A percentile compares a stretch with the other conserved stretches of the same genome.
Conservation (phyloP, 208 protist species). For the Trypanosomatidae sp. region DNA sequence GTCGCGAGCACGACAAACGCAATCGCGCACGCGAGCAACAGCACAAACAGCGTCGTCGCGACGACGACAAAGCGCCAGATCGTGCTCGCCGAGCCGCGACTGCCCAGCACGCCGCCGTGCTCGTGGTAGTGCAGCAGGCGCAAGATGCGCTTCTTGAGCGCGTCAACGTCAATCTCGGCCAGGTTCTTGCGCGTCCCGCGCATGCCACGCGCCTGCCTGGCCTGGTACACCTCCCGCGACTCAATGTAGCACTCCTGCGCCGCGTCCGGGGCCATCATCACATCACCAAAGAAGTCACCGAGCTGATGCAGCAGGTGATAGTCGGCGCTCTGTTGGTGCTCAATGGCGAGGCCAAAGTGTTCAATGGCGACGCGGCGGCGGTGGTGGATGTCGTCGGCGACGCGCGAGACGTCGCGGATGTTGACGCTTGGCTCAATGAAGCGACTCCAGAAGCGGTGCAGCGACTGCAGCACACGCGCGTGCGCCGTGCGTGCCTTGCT, state of each 20-base stretch:
- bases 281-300: constrained; percentile 12
- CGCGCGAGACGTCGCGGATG: constrained; percentile 7
- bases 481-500: constrained; percentile 7
- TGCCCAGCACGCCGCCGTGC: not conserved
- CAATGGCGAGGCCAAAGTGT: constrained; percentile 7
- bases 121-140: constrained; percentile 2
- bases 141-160: constrained; percentile 4
- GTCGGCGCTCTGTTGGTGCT: constrained; percentile 6
- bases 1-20: not conserved
- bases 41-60: not conserved
- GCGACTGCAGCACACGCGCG: not conserved
- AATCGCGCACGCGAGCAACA: not conserved
- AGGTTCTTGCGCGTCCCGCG: constrained; percentile 6
- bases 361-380: constrained; percentile 4
- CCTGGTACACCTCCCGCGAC: constrained; percentile 5
- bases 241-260: constrained; percentile 12
- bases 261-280: constrained; percentile 11
- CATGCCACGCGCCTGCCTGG: constrained; percentile 8
- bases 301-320: constrained; percentile 5
- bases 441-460: constrained; percentile 8
- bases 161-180: constrained; percentile 6
- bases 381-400: constrained; percentile 5
- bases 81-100: not conserved
- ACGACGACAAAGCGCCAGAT: not conserved
- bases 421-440: constrained; percentile 20